These are phyloP conservation scores for Suillus fuscotomentosus DNA, from an alignment of 768 basidiomycete genomes.

Conservation along the genomic window DNA sequence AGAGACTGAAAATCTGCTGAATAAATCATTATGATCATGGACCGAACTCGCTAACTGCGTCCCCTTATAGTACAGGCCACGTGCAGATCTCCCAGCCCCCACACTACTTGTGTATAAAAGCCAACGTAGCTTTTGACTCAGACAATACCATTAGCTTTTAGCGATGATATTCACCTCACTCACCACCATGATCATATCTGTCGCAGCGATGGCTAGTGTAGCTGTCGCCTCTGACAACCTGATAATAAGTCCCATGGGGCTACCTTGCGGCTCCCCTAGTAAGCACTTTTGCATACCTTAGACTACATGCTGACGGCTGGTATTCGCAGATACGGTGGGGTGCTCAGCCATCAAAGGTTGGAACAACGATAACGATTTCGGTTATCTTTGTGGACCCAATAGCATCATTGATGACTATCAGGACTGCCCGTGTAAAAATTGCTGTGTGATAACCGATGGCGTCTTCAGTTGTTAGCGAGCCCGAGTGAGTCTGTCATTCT, in stretches of 20 bases:
- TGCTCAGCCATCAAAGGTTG: not conserved
- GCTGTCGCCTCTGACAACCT: not conserved
- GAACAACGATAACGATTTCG: not conserved
- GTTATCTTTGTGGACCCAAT: fast-evolving
- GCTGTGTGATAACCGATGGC: not conserved
- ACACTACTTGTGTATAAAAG: not conserved
- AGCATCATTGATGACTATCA: fast-evolving
- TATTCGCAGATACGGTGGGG: not conserved
- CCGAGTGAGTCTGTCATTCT: not conserved
- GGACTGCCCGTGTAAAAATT: not conserved
- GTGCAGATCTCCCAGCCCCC: not conserved
- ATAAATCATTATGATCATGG: not conserved
- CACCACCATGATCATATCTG: not conserved
- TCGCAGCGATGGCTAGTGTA: not conserved
- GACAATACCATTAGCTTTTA: not conserved
- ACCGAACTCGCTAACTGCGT: too few species aligned
- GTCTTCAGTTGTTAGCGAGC: not conserved
- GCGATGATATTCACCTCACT: not conserved
- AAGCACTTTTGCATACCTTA: not conserved
- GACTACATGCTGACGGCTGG: not conserved
- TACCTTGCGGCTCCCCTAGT: not conserved
- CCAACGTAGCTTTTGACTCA: not conserved
- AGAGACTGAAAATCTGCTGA: not conserved
- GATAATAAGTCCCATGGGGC: not conserved
- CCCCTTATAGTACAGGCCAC: not conserved